Conservation (phyloP, 306 rosid genomes). For the Cucumis cinereus region DNA sequence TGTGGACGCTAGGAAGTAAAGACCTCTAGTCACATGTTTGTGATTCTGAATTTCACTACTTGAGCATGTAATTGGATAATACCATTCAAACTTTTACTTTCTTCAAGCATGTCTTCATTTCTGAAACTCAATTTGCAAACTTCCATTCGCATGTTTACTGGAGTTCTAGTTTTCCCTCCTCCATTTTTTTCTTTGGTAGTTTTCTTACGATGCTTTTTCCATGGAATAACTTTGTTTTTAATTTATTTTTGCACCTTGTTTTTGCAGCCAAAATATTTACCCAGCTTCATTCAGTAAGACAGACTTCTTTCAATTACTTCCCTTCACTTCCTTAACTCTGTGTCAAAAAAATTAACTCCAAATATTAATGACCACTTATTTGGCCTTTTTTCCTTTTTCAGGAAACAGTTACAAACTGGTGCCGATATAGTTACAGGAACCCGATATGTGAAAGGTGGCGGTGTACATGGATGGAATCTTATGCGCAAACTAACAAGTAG, state of each 20-base stretch:
- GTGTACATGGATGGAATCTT: conserved; percentile 99
- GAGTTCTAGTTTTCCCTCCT: not conserved
- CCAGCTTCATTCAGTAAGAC: conserved; percentile 66
- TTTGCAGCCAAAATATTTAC: conserved; percentile 88
- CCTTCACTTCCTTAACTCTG: not conserved
- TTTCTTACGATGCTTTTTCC: not conserved
- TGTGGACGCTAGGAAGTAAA: not conserved
- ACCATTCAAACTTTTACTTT: not conserved
- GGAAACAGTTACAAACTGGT: conserved; percentile 68
- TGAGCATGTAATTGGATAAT: not conserved
- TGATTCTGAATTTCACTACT: not conserved
- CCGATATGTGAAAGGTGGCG: conserved; percentile 86
- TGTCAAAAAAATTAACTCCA: not conserved
- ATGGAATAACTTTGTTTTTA: conserved; percentile 6
- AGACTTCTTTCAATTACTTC: not conserved
- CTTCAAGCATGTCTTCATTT: not conserved
- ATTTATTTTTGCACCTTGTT: conserved; percentile 15
- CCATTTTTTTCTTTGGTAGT: not conserved
- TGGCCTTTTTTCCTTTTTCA: conserved; percentile 1
- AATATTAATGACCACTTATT: not conserved
- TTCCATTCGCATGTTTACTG: not conserved
- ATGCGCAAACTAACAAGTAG: conserved; percentile 98
- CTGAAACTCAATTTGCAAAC: not conserved
- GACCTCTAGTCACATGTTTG: not conserved
- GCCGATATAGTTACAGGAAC: conserved; percentile 95